Percentiles rank a stretch among this genome's conserved stretches.
Evolutionary conservation across 208 protist species (phyloP).

Genomic region (Phytomonas sp.): DNA sequence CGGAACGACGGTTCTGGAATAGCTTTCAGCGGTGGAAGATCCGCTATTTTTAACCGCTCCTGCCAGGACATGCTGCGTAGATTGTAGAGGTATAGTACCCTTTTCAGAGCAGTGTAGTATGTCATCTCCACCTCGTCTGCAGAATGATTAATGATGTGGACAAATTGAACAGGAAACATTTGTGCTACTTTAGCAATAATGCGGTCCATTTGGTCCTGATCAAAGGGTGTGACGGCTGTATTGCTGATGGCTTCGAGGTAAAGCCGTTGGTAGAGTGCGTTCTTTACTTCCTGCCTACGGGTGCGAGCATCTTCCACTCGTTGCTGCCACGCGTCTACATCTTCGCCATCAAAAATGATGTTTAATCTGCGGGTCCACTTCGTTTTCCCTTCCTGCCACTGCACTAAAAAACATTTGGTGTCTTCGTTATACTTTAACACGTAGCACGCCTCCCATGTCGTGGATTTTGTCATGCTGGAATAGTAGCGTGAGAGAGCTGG

Average conservation of each 20-base stretch:
- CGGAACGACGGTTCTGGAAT: conserved; percentile 35
- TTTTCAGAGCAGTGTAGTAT: conserved; percentile 79
- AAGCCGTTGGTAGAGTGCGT: conserved; percentile 52
- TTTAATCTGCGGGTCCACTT: conserved; percentile 88
- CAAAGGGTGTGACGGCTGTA: conserved; percentile 48
- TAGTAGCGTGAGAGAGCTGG: conserved; percentile 81
- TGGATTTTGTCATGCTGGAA: conserved; percentile 22
- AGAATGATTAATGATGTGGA: conserved; percentile 72
- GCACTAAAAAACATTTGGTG: conserved; percentile 54
- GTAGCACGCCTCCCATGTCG: conserved; percentile 60
- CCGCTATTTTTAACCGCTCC: conserved; percentile 28
- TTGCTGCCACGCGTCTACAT: conserved; percentile 57
- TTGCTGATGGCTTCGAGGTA: conserved; percentile 71
- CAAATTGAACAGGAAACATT: conserved; percentile 58
- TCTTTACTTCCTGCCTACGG: conserved; percentile 71
- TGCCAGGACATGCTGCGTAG: conserved; percentile 49
- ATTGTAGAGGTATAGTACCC: conserved; percentile 70
- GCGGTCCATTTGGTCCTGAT: conserved; percentile 79
- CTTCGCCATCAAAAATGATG: conserved; percentile 84
- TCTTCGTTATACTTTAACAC: conserved; percentile 67
- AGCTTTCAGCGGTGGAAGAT: conserved; percentile 17
- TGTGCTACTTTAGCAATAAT: conserved; percentile 68
- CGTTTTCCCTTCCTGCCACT: conserved; percentile 55
- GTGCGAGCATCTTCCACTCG: conserved; percentile 59
- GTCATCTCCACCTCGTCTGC: conserved; percentile 65